Conservation (phyloP, 441 rosid species). For the Adansonia grandidieri region DNA sequence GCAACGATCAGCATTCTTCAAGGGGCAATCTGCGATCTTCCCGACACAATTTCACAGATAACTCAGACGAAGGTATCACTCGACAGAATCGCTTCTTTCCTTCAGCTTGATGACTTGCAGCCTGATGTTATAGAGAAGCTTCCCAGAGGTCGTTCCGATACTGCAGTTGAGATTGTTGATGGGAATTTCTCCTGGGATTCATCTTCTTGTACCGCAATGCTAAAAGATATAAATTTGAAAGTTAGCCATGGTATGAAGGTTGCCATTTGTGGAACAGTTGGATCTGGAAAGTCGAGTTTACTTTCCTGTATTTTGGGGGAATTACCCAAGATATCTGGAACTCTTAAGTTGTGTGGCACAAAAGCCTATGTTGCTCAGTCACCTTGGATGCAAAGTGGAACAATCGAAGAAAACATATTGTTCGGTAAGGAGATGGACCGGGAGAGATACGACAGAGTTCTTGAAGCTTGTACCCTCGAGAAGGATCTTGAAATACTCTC, state of each 20-base stretch:
- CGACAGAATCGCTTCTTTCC: conserved; percentile 61
- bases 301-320: conserved; percentile 55
- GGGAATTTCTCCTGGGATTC: conserved; percentile 60
- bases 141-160: conserved; percentile 47
- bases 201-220: conserved; percentile 38
- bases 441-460: conserved; percentile 59
- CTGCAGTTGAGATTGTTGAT: conserved; percentile 48
- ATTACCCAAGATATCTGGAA: conserved; percentile 41
- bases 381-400: conserved; percentile 94
- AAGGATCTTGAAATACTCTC: conserved; percentile 55
- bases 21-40: conserved; percentile 55
- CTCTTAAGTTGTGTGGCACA: conserved; percentile 40
- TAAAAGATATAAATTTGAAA: conserved; percentile 50
- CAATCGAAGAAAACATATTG: conserved; percentile 72
- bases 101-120: conserved; percentile 57
- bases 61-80: conserved; percentile 69
- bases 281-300: conserved; percentile 56
- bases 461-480: conserved; percentile 71
- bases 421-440: conserved; percentile 75
- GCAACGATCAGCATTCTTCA: conserved; percentile 72
- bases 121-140: conserved; percentile 46
- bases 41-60: conserved; percentile 57
- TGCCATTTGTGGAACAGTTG: conserved; percentile 65
- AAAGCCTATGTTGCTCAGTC: conserved; percentile 73
- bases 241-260: conserved; percentile 55